These are phyloP conservation scores for Geotrichum phurueaensis DNA, from an alignment of 1,139 yeast species.

Conservation along the genomic window DNA sequence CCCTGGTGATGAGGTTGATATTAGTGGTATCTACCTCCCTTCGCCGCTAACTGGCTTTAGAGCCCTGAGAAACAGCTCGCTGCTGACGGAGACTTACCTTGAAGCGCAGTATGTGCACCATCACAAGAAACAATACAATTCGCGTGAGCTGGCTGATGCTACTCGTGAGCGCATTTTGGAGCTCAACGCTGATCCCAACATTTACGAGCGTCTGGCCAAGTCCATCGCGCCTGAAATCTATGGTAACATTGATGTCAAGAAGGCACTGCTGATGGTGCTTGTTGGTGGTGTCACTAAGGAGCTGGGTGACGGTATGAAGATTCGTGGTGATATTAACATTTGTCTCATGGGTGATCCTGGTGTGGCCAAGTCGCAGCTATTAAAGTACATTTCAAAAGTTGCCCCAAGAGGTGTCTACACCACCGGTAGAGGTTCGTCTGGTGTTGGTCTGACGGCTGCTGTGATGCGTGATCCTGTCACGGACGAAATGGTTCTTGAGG, in stretches of 20 bases:
- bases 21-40: conserved; percentile 88
- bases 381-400: conserved; percentile 84
- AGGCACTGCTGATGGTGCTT: conserved; percentile 72
- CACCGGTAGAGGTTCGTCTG: conserved; percentile 98
- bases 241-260: conserved; percentile 91
- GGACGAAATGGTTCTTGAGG: conserved; percentile 96
- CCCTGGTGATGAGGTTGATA: conserved; percentile 94
- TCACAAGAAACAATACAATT: conserved; percentile 82
- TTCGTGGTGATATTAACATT: conserved; percentile 94
- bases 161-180: conserved; percentile 50
- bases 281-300: conserved; percentile 96
- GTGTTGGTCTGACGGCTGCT: conserved; percentile 98
- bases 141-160: conserved; percentile 52
- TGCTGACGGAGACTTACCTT: conserved; percentile 86
- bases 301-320: conserved; percentile 93
- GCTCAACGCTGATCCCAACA: conserved; percentile 55
- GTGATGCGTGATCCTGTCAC: conserved; percentile 98
- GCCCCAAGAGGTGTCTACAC: conserved; percentile 98
- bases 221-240: conserved; percentile 97
- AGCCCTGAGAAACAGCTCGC: conserved; percentile 77
- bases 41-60: conserved; percentile 92
- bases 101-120: conserved; percentile 83
- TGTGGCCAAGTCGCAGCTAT: conserved; percentile 95
- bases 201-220: conserved; percentile 72
- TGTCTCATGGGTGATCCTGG: conserved; percentile 99